These are phyloP conservation scores for Arthrobotrys musiformis DNA, from an alignment of 2,329 filamentous ascomycete species.

Conservation along the genomic window DNA sequence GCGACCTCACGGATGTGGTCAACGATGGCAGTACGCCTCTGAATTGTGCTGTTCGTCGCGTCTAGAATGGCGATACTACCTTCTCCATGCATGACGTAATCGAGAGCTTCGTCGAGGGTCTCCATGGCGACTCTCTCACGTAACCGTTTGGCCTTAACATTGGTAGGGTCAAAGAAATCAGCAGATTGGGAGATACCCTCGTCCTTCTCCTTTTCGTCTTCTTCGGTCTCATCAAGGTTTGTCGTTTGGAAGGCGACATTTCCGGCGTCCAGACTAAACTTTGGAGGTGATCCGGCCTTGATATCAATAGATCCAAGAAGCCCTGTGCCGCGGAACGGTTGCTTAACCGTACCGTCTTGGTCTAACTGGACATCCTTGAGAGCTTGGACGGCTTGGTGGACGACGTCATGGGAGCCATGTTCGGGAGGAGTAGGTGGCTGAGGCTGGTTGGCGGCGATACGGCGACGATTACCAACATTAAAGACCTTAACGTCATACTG, in stretches of 20 bases:
- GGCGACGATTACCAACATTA: slow-evolving; percentile 92
- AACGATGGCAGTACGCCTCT: slow-evolving; percentile 83
- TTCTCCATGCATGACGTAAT: slow-evolving; percentile 83
- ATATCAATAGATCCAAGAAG: slow-evolving; percentile 30
- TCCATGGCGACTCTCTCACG: slow-evolving; percentile 92
- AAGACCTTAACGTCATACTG: slow-evolving; percentile 96
- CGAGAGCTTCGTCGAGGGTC: slow-evolving; percentile 88
- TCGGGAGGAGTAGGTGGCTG: slow-evolving; percentile 46
- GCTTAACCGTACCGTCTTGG: slow-evolving; percentile 41
- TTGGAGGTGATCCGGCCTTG: slow-evolving; percentile 26
- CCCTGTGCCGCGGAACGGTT: slow-evolving; percentile 51
- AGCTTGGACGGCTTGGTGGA: slow-evolving; percentile 32
- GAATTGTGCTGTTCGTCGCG: slow-evolving; percentile 94
- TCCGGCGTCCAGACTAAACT: slow-evolving; percentile 46
- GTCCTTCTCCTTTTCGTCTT: slow-evolving; percentile 60
- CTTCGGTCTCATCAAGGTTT: slow-evolving; percentile 56
- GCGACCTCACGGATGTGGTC: slow-evolving; percentile 83
- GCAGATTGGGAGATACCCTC: slow-evolving; percentile 85
- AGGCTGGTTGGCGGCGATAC: slow-evolving; percentile 75
- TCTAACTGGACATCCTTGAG: slow-evolving; percentile 51
- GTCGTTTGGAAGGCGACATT: slow-evolving; percentile 55
- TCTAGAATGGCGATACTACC: slow-evolving; percentile 95
- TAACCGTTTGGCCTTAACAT: slow-evolving; percentile 81
- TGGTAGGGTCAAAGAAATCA: slow-evolving; percentile 91
- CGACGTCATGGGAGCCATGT: slow-evolving; percentile 29